Evolutionary conservation across 345 rosid species (phyloP).

Genomic region (Aurinia saxatilis): DNA sequence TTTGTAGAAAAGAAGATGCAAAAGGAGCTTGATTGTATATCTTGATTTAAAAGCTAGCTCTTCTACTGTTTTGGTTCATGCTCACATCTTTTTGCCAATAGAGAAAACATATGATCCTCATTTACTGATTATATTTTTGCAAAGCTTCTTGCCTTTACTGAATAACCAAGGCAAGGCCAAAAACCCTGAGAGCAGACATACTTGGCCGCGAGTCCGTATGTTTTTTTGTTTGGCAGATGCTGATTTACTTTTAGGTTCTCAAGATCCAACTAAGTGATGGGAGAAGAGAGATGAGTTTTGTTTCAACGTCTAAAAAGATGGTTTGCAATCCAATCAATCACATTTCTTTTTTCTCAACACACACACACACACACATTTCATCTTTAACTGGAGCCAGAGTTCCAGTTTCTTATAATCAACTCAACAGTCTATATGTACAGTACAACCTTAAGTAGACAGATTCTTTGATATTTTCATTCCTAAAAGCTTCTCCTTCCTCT

Average conservation of each 20-base stretch:
- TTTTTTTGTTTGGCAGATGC: not conserved
- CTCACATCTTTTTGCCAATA: not conserved
- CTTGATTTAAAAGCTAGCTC: too few relatives aligned
- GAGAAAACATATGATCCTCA: not conserved
- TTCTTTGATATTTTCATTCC: not conserved
- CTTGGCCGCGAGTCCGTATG: not conserved
- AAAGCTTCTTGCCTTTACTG: not conserved
- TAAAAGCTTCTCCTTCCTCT: conserved; percentile 11
- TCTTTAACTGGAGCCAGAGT: not conserved
- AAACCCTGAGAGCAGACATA: not conserved
- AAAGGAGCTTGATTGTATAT: too few relatives aligned
- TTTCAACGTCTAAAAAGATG: not conserved
- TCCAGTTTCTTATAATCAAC: conserved; percentile 5
- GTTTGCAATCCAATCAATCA: conserved; percentile 1
- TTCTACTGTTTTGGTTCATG: too few relatives aligned
- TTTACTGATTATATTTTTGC: not conserved
- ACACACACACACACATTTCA: not conserved
- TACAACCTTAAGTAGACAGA: not conserved
- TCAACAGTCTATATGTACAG: conserved; percentile 15
- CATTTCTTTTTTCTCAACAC: too few relatives aligned
- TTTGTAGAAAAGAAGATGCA: too few relatives aligned
- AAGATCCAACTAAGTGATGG: not conserved
- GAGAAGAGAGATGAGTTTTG: not conserved
- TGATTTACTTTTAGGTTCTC: not conserved
- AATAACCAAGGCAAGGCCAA: not conserved